These are phyloP conservation scores for Aspergillus ellipticus DNA, from an alignment of 495 filamentous ascomycete genomes.

Conservation along the genomic window DNA sequence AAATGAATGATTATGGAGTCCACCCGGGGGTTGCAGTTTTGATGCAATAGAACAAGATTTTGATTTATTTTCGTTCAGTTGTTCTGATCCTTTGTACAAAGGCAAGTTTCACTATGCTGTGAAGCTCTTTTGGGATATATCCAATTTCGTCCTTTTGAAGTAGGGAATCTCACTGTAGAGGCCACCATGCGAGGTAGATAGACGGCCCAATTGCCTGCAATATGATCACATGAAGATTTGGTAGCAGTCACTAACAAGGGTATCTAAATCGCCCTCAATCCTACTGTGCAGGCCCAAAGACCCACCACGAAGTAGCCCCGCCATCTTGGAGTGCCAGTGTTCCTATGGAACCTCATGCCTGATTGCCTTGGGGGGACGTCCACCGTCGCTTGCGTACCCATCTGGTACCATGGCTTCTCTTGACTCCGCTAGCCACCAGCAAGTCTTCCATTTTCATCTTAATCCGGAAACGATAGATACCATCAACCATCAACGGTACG, in stretches of 20 bases:
- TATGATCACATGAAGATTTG: not conserved
- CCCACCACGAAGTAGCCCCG: not conserved
- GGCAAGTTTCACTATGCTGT: not conserved
- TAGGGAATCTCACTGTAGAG: not conserved
- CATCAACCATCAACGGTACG: not conserved
- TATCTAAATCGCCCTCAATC: not conserved
- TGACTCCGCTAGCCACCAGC: not conserved
- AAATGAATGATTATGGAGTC: slow-evolving; percentile 22
- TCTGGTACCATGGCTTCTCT: not conserved
- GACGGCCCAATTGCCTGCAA: not conserved
- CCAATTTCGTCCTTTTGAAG: not conserved
- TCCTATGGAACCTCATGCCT: not conserved
- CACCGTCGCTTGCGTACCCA: not conserved
- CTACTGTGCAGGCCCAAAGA: not conserved
- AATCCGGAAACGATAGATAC: not conserved
- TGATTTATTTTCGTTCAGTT: not conserved
- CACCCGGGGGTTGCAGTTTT: not conserved
- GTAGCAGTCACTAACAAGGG: not conserved
- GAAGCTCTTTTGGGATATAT: not conserved
- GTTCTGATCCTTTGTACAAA: not conserved
- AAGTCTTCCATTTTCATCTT: not conserved
- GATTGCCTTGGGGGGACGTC: not conserved
- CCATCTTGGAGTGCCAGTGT: not conserved
- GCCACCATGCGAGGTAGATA: not conserved
- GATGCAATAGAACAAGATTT: not conserved